phyloP scores from a whole-genome alignment of 176 grass and related monocot genomes.

The Ensete glaucum region DNA sequence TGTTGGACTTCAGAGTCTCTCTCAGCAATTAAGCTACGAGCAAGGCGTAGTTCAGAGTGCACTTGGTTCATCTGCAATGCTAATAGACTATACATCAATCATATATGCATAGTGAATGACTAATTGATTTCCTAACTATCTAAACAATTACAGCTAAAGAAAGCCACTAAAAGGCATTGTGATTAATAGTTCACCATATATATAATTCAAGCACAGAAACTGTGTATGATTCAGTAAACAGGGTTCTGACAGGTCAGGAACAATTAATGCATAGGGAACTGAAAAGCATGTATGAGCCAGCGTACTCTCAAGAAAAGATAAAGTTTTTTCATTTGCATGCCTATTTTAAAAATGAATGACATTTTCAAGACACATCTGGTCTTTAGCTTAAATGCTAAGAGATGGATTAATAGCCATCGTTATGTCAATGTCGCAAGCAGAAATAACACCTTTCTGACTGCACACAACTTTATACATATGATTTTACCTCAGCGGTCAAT shows the following conservation, averaged over 20 bases:
- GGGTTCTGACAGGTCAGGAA: not conserved
- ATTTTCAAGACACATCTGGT: not conserved
- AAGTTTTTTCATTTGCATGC: not conserved
- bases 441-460: not conserved
- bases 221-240: too few species aligned
- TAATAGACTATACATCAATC: not conserved
- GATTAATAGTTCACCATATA: too few species aligned
- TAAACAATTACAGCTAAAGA: not conserved
- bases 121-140: not conserved
- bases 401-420: not conserved
- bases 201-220: too few species aligned
- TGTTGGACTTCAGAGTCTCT: slow-evolving; percentile 72
- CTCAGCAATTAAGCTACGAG: slow-evolving; percentile 71
- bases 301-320: not conserved
- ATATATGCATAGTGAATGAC: not conserved
- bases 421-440: not conserved
- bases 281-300: not conserved
- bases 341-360: not conserved
- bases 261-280: not conserved
- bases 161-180: too few species aligned
- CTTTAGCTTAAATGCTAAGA: not conserved
- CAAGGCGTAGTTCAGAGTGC: slow-evolving; percentile 79
- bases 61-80: slow-evolving; percentile 88
- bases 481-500: slow-evolving; percentile 72
- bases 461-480: not conserved